Conservation (phyloP, 1,139 yeast genomes). For the Yamadazyma dushanensis region DNA sequence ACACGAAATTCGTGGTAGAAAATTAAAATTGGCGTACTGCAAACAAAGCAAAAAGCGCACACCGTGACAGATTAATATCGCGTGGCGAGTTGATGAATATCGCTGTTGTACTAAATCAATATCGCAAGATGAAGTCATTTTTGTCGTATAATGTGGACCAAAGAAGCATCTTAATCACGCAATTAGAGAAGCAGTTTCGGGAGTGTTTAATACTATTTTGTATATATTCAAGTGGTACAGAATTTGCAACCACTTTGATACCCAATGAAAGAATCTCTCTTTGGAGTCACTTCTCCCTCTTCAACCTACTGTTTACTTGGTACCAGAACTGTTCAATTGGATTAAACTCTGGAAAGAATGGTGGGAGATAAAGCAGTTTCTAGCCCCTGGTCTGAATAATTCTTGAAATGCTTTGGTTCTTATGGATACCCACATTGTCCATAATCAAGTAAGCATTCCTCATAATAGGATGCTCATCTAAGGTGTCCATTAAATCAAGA, state of each 20-base stretch:
- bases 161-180: not conserved
- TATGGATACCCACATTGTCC: slow-evolving; percentile 4
- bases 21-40: slow-evolving; percentile 2
- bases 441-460: slow-evolving; percentile 10
- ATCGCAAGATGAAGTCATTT: slow-evolving; percentile 1
- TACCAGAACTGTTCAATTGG: slow-evolving; percentile 14
- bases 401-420: slow-evolving; percentile 11
- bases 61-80: not conserved
- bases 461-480: slow-evolving; percentile 9
- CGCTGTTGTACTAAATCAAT: slow-evolving; percentile 1
- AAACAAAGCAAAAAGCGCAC: slow-evolving; percentile 2
- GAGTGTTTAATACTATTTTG: slow-evolving; percentile 1
- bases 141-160: slow-evolving; percentile 1
- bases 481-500: slow-evolving; percentile 7
- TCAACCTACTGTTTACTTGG: slow-evolving; percentile 10
- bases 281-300: slow-evolving; percentile 10
- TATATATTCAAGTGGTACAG: slow-evolving; percentile 2
- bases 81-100: slow-evolving; percentile 1
- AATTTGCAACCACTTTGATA: slow-evolving; percentile 3
- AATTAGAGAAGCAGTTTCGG: slow-evolving; percentile 1
- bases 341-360: slow-evolving; percentile 8
- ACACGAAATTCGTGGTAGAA: slow-evolving; percentile 1
- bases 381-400: slow-evolving; percentile 12
- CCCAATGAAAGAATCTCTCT: slow-evolving; percentile 11
- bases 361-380: slow-evolving; percentile 12